Percentiles rank a stretch among this genome's conserved stretches.
These are phyloP conservation scores for Cryptococcus maquisensis DNA, from an alignment of 1,284 basidiomycete species.

Conservation along the genomic window DNA sequence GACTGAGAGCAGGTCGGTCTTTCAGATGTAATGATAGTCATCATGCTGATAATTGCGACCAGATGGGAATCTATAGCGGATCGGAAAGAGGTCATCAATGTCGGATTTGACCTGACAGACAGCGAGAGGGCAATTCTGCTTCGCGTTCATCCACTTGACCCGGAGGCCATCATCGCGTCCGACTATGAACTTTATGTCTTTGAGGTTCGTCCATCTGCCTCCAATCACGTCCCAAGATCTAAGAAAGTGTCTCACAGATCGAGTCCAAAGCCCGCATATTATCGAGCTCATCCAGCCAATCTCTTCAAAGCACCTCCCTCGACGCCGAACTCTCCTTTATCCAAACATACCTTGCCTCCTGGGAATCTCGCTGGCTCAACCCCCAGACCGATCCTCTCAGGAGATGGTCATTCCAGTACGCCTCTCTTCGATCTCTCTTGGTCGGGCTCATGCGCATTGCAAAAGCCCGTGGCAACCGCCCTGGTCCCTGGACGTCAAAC, in stretches of 20 bases:
- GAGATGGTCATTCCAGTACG: conserved; percentile 9
- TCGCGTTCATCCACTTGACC: neutral
- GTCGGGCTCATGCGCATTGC: conserved; percentile 7
- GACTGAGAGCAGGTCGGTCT: conserved; percentile 8
- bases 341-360: conserved; percentile 2
- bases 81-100: conserved; percentile 5
- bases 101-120: conserved; percentile 5
- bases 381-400: conserved; percentile 7
- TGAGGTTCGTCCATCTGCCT: too few species aligned
- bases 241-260: too few species aligned
- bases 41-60: neutral
- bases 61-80: conserved; percentile 14
- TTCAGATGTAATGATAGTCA: neutral
- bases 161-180: too few species aligned
- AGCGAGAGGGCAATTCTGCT: conserved; percentile 3
- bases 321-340: neutral
- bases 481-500: too few species aligned
- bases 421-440: conserved; percentile 4
- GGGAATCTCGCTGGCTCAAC: conserved; percentile 5
- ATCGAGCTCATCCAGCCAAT: too few species aligned
- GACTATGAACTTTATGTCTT: too few species aligned
- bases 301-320: too few species aligned
- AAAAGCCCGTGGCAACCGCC: too few species aligned
- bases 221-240: too few species aligned
- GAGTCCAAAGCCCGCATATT: too few species aligned